Evolutionary conservation across 1,284 basidiomycete species (phyloP).

Genomic region (Porogramme epimiltina): DNA sequence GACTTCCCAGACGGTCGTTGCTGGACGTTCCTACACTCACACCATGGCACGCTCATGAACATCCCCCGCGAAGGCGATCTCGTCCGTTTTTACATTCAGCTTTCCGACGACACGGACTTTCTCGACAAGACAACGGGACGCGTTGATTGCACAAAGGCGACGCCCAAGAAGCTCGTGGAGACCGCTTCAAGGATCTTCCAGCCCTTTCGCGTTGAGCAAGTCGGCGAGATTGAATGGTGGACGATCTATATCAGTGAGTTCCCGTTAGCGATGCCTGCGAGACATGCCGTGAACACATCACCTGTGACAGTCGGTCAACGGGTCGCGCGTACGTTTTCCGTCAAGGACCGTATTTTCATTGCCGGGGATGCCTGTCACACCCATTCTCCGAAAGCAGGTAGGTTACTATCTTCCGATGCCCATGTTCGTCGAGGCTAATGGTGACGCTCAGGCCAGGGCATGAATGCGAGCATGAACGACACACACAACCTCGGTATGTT

Average conservation of each 20-base stretch:
- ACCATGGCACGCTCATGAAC: conserved; percentile 61
- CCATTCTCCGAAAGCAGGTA: conserved; percentile 72
- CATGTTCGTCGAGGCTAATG: not conserved
- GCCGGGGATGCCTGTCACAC: conserved; percentile 85
- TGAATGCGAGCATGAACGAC: conserved; percentile 83
- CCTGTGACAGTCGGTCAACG: conserved; percentile 67
- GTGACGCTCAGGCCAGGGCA: conserved; percentile 53
- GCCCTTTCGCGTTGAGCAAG: conserved; percentile 66
- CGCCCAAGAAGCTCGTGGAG: conserved; percentile 62
- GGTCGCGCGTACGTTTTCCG: conserved; percentile 69
- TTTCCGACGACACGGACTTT: conserved; percentile 42
- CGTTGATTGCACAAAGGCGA: conserved; percentile 62
- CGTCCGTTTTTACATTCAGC: conserved; percentile 78
- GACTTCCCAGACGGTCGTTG: conserved; percentile 85
- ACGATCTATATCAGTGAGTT: conserved; percentile 65
- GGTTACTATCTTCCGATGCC: not conserved
- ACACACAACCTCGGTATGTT: conserved; percentile 72
- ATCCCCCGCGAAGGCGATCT: conserved; percentile 77
- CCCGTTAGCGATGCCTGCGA: not conserved
- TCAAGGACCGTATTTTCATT: conserved; percentile 76
- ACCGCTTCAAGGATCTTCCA: conserved; percentile 67
- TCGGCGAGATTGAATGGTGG: conserved; percentile 75
- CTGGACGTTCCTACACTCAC: conserved; percentile 60
- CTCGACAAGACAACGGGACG: conserved; percentile 53
- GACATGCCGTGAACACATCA: too few species aligned